Evolutionary conservation across 2,329 filamentous ascomycete genomes (phyloP).

Genomic region (Massarina eburnea): DNA sequence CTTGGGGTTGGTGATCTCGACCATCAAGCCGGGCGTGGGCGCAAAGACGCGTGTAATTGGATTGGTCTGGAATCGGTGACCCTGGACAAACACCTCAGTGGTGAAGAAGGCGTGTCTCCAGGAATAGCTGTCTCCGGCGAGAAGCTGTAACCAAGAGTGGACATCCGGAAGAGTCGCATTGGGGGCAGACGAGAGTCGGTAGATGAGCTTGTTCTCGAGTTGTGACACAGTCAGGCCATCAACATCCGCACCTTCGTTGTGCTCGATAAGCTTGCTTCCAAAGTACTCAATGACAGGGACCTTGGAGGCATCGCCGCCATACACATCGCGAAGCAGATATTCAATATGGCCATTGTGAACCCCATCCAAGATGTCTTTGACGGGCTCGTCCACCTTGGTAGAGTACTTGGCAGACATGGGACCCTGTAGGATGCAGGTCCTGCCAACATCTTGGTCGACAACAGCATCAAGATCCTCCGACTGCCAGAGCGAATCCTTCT

Average conservation of each 20-base stretch:
- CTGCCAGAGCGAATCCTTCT: conserved; percentile 99
- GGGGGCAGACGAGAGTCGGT: conserved; percentile 76
- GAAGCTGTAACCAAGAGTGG: conserved; percentile 83
- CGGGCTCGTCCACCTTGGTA: conserved; percentile 85
- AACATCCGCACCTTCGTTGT: conserved; percentile 66
- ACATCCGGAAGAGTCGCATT: conserved; percentile 73
- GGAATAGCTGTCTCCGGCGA: conserved; percentile 82
- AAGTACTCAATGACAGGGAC: conserved; percentile 94
- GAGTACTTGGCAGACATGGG: conserved; percentile 92
- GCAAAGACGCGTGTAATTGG: conserved; percentile 90
- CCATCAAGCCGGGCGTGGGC: conserved; percentile 80
- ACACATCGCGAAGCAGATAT: conserved; percentile 76
- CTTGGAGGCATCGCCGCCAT: conserved; percentile 68
- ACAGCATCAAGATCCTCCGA: conserved; percentile 97
- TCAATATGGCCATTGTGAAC: conserved; percentile 89
- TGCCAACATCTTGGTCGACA: conserved; percentile 90
- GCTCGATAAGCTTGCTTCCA: conserved; percentile 78
- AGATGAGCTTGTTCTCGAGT: conserved; percentile 77
- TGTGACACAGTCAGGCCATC: conserved; percentile 85
- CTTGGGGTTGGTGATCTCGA: conserved; percentile 82
- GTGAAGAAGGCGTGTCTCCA: conserved; percentile 96
- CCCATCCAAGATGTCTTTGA: conserved; percentile 90
- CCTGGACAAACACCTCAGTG: conserved; percentile 90
- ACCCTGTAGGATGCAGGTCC: conserved; percentile 94
- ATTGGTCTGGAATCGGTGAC: conserved; percentile 96